These are phyloP conservation scores for Penicillium subrubescens DNA, from an alignment of 495 filamentous ascomycete species.

Conservation along the genomic window DNA sequence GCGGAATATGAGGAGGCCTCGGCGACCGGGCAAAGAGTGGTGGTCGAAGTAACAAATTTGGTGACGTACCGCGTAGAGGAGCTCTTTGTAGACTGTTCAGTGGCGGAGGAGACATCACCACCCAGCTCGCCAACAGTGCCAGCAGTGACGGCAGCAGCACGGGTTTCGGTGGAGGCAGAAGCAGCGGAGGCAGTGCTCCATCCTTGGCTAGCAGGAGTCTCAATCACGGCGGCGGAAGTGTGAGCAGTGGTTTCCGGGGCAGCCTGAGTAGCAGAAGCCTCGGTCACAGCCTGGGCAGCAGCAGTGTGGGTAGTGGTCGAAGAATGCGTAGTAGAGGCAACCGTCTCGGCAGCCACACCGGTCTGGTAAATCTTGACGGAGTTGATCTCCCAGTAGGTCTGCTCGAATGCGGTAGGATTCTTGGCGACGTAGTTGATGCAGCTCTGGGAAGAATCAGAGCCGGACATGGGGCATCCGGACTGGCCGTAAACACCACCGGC, in stretches of 20 bases:
- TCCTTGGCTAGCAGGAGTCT: neutral
- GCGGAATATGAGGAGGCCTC: neutral
- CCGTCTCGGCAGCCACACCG: conserved; percentile 21
- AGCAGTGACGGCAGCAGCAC: conserved; percentile 3
- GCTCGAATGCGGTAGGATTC: conserved; percentile 59
- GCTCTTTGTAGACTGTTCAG: neutral
- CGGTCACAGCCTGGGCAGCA: neutral
- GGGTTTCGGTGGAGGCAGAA: neutral
- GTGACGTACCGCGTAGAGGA: conserved; percentile 16
- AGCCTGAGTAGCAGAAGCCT: conserved; percentile 6
- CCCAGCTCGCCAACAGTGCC: conserved; percentile 2
- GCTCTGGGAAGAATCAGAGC: conserved; percentile 42
- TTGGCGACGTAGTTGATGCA: conserved; percentile 68
- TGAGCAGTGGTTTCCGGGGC: conserved; percentile 5
- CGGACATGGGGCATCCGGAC: conserved; percentile 42
- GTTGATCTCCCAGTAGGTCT: conserved; percentile 75
- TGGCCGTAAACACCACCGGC: conserved; percentile 62
- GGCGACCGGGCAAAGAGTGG: conserved; percentile 14
- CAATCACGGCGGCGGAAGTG: neutral
- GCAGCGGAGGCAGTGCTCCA: neutral
- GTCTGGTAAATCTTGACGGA: conserved; percentile 64
- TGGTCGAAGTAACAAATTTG: conserved; percentile 19
- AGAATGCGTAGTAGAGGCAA: conserved; percentile 5
- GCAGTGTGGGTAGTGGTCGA: neutral
- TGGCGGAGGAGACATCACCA: conserved; percentile 2